These are phyloP conservation scores for Novymonas esmeraldas DNA, from an alignment of 208 protist species.

Conservation along the genomic window DNA sequence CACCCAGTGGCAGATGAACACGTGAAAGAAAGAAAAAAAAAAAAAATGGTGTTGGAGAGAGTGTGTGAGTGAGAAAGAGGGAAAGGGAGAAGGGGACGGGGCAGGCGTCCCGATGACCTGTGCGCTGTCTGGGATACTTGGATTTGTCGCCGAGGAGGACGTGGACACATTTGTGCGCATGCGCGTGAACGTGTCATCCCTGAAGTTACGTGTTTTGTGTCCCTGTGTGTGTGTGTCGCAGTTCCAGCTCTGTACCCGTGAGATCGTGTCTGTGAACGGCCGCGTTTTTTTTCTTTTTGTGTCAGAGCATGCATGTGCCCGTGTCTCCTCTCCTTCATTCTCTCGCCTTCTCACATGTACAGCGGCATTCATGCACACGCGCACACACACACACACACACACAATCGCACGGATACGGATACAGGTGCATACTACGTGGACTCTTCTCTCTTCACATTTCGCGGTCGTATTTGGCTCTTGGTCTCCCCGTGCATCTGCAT, in stretches of 20 bases:
- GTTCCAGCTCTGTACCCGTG: not conserved
- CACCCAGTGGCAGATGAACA: not conserved
- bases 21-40: not conserved
- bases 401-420: not conserved
- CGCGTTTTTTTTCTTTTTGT: constrained; percentile 4
- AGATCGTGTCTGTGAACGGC: not conserved
- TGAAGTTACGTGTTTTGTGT: not conserved
- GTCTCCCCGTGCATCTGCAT: no score
- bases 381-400: not conserved
- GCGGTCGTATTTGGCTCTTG: no score
- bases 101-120: no score
- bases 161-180: no score
- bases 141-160: no score
- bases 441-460: no score
- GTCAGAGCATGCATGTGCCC: not conserved
- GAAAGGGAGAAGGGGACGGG: no score
- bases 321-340: not conserved
- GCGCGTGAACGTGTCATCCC: no score
- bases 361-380: not conserved
- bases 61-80: no score
- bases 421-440: no score
- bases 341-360: no score
- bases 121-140: no score
- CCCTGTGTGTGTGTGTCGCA: not conserved
- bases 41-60: not conserved